Base-by-base conservation (phyloP, 129 eudicot species). In the Helichrysum umbraculigerum region DNA sequence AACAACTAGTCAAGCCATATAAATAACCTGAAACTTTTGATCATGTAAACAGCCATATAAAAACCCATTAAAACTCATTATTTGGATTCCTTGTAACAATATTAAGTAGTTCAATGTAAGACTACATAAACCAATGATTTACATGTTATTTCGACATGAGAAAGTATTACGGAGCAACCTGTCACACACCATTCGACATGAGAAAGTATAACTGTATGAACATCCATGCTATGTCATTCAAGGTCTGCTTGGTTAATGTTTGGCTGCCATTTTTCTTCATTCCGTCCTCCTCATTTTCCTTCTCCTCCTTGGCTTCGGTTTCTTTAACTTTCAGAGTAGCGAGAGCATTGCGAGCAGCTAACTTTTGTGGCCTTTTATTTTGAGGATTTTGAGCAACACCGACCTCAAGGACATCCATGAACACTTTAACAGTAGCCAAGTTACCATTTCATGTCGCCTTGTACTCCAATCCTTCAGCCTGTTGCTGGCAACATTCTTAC, bases 401-500 rank as follows among this genome's bases (percentile, higher is more conserved):
- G 15, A 91, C 82, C 86, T 91, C 94, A 76, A 94, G 72, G 0
- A 97, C 99, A 62, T 94, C 96, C 32, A 94, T 81, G 65, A 83
- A 89, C 7, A 94, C 99, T 71, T 94, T 90, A 41, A 94, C 96
- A 1, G 97, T 94, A 22, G 99, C 99, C 85, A 94, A 61, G 80
- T 91, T 94, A 25, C 99, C 99, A 66, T 29, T 81, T 63, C 99
- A 85, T 58, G 90, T 85, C 61, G 97, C 97, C 79, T 94, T 94
- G 86, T 94, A 94, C 76, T 94, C 97, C 72, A 94, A 85, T 21
- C 97, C 99, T 87, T 94, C 97, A 75, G 99, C 99, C 75, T 94
- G 97, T 79, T 94, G 99, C 77, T 94, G 99, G 79, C 99, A 94
- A 59, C 99, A 87, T 81, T 94, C 99, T 78, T 94, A 97, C 75